Evolutionary conservation across 768 basidiomycete genomes (phyloP).

Genomic region (Arthromyces matolae): DNA sequence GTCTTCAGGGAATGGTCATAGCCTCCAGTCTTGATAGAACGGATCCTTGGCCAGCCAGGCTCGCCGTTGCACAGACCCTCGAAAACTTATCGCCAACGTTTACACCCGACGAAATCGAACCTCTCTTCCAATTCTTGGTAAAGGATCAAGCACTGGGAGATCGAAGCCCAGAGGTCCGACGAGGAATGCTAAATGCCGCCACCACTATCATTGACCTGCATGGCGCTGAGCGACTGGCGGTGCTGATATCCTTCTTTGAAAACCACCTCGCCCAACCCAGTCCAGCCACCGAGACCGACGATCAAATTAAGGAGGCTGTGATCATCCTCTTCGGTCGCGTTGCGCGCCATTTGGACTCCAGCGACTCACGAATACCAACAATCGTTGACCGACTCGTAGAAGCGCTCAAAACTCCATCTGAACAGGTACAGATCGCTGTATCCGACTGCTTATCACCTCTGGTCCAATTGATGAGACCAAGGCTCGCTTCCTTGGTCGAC

Average conservation of each 20-base stretch:
- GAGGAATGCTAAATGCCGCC: slow-evolving; percentile 85
- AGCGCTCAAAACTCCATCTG: slow-evolving; percentile 89
- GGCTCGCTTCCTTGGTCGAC: slow-evolving; percentile 65
- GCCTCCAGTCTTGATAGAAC: slow-evolving; percentile 78
- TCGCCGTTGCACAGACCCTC: slow-evolving; percentile 70
- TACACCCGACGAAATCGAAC: slow-evolving; percentile 53
- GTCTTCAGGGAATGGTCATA: slow-evolving; percentile 83
- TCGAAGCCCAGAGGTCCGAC: slow-evolving; percentile 72
- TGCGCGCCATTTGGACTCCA: slow-evolving; percentile 78
- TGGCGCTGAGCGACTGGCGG: slow-evolving; percentile 66
- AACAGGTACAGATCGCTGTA: slow-evolving; percentile 95
- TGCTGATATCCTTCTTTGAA: slow-evolving; percentile 82
- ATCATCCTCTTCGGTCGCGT: slow-evolving; percentile 93
- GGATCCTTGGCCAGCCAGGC: slow-evolving; percentile 85
- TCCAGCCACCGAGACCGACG: slow-evolving; percentile 66
- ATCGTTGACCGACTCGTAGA: slow-evolving; percentile 86
- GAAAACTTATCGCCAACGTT: slow-evolving; percentile 65
- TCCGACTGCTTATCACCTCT: slow-evolving; percentile 93
- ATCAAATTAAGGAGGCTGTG: slow-evolving; percentile 91
- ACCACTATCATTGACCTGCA: slow-evolving; percentile 78
- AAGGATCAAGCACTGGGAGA: slow-evolving; percentile 88
- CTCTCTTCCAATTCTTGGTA: slow-evolving; percentile 85
- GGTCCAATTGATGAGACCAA: slow-evolving; percentile 63
- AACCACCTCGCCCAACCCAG: slow-evolving; percentile 55
- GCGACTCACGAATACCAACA: slow-evolving; percentile 71